phyloP scores from a whole-genome alignment of 352 stramenopile species.

The Pythium pyrilobum region DNA sequence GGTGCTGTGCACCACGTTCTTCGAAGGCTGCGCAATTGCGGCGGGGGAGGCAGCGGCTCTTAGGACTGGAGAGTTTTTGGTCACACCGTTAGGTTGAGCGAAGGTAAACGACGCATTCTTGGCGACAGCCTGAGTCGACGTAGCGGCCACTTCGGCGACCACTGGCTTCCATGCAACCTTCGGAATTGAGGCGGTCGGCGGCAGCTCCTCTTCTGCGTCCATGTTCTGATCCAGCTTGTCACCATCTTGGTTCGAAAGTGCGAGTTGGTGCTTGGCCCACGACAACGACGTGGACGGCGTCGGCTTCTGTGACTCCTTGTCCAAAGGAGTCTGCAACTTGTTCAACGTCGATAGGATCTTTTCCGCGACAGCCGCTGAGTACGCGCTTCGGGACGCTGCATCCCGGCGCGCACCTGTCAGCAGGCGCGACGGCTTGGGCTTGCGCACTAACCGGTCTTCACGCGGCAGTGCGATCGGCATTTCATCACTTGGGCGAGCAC shows the following conservation, averaged over 20 bases:
- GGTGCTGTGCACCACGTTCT: too few species aligned
- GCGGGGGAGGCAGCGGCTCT: not conserved
- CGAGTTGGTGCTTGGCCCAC: conserved; percentile 83
- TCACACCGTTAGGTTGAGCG: not conserved
- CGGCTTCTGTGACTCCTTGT: conserved; percentile 64
- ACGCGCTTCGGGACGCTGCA: conserved; percentile 45
- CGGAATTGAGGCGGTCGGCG: conserved; percentile 51
- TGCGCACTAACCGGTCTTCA: conserved; percentile 50
- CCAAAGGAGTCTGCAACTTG: conserved; percentile 77
- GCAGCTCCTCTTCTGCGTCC: conserved; percentile 30
- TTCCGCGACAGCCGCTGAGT: conserved; percentile 69
- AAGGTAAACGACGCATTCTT: conserved; percentile 8
- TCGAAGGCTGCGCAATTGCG: not conserved
- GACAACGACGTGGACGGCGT: conserved; percentile 73
- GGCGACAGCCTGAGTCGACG: not conserved
- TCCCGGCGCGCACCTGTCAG: conserved; percentile 70
- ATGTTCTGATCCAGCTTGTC: conserved; percentile 14
- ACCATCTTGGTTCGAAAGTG: conserved; percentile 33
- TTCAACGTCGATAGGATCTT: conserved; percentile 80
- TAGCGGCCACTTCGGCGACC: not conserved
- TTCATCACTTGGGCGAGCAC: conserved; percentile 32
- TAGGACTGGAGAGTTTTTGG: not conserved
- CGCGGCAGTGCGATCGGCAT: conserved; percentile 23
- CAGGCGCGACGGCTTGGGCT: conserved; percentile 59
- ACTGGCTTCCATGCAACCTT: conserved; percentile 18